Conservation (phyloP, 179 eudicot species). For the Sideroxylon spinosum region DNA sequence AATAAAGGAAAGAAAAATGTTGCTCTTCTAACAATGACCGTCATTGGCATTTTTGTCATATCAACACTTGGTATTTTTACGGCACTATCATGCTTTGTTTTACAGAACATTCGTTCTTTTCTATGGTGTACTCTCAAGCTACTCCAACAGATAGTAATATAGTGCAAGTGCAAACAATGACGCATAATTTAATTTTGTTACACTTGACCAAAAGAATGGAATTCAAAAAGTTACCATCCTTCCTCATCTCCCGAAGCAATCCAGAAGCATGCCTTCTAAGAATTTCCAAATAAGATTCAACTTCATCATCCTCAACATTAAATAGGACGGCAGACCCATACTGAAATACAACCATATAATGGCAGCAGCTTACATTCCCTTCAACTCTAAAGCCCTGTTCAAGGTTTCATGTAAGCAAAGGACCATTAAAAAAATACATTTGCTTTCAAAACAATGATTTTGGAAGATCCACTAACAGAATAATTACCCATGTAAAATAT, state of each 20-base stretch:
- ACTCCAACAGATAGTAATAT: background rate
- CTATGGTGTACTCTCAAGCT: background rate
- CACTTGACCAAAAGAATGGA: background rate
- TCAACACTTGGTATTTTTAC: background rate
- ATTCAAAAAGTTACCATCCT: constrained; percentile 53
- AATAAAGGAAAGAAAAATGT: background rate
- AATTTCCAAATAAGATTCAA: constrained; percentile 58
- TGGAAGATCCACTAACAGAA: background rate
- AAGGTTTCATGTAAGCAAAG: constrained; percentile 17
- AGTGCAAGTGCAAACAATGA: background rate
- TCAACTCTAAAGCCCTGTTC: constrained; percentile 43
- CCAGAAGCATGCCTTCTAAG: constrained; percentile 85
- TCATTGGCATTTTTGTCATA: background rate
- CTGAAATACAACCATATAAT: constrained; percentile 93
- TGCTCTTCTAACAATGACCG: background rate
- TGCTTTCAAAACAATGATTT: background rate
- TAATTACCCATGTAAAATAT: background rate
- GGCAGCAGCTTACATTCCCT: constrained; percentile 32
- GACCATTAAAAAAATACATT: constrained; percentile 1
- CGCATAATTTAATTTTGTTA: background rate
- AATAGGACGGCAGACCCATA: constrained; percentile 89
- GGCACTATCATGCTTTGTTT: background rate
- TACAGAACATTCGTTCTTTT: too few species aligned
- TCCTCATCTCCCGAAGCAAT: constrained; percentile 63
- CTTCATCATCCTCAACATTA: constrained; percentile 81